Percentiles rank a stretch among this genome's conserved stretches.
Conservation (phyloP, 768 basidiomycete species). For the Coprinopsis sp. region DNA sequence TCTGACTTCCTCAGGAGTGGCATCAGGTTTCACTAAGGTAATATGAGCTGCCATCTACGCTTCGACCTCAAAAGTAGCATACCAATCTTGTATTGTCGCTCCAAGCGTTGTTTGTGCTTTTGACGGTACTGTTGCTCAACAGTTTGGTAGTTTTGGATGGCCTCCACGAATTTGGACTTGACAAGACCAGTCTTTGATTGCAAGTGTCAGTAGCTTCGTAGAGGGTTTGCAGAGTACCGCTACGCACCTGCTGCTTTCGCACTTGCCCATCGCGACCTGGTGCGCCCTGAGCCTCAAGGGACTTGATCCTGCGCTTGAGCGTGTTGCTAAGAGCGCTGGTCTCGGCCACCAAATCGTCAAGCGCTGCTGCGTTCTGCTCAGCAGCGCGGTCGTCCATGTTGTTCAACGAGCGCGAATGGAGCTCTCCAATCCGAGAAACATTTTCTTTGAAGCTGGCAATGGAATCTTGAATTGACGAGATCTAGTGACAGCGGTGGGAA, state of each 20-base stretch:
- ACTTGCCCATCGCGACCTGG: constrained; percentile 68
- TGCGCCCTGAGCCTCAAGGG: constrained; percentile 61
- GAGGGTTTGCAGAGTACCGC: neutral
- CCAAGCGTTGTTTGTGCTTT: constrained; percentile 77
- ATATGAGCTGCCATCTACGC: constrained; percentile 20
- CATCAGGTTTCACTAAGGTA: constrained; percentile 87
- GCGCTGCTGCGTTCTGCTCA: constrained; percentile 53
- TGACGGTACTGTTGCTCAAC: constrained; percentile 77
- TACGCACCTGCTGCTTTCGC: constrained; percentile 66
- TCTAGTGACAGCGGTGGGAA: constrained; percentile 41
- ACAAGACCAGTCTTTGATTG: constrained; percentile 49
- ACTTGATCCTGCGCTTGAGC: constrained; percentile 70
- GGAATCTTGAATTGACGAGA: constrained; percentile 69
- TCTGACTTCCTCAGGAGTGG: constrained; percentile 80
- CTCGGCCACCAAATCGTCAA: constrained; percentile 66
- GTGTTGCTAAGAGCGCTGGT: constrained; percentile 66
- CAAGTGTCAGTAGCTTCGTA: constrained; percentile 4
- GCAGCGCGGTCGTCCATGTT: constrained; percentile 67
- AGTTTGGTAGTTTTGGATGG: constrained; percentile 78
- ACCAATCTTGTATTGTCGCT: constrained; percentile 87
- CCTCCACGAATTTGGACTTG: constrained; percentile 78
- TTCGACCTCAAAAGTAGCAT: constrained; percentile 16
- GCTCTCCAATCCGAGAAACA: constrained; percentile 61
- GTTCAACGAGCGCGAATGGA: constrained; percentile 72
- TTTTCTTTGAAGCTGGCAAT: constrained; percentile 66